Percentiles rank a stretch among this genome's conserved stretches.
Evolutionary conservation across 2,329 filamentous ascomycete genomes (phyloP).

Genomic region (Ramichloridium luteum): DNA sequence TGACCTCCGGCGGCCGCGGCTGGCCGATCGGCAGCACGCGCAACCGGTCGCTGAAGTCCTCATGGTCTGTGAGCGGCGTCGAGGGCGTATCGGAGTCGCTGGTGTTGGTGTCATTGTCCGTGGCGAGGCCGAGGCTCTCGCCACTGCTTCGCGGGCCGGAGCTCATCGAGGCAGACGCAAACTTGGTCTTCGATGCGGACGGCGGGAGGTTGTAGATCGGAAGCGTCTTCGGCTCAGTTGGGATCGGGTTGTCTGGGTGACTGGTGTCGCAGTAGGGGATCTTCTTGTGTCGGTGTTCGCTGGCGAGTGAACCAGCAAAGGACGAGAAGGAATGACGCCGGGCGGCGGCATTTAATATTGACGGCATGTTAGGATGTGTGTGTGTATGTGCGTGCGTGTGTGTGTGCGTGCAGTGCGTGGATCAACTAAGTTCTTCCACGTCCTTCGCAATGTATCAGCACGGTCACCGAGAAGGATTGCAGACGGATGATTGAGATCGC

Average conservation of each 20-base stretch:
- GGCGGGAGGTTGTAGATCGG: conserved; percentile 14
- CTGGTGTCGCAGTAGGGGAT: conserved; percentile 33
- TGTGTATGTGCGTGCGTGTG: too few relatives aligned
- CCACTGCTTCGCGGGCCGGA: conserved; percentile 19
- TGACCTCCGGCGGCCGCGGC: conserved; percentile 1
- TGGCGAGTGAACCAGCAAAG: conserved; percentile 12
- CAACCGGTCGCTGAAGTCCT: conserved; percentile 31
- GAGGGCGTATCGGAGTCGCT: conserved; percentile 20
- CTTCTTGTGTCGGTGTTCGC: conserved; percentile 22
- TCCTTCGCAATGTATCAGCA: too few relatives aligned
- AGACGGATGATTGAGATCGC: too few relatives aligned
- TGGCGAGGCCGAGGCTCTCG: conserved; percentile 15
- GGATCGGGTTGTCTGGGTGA: conserved; percentile 36
- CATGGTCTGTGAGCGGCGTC: conserved; percentile 32
- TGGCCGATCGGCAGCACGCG: conserved; percentile 24
- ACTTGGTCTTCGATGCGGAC: conserved; percentile 11
- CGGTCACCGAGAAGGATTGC: too few relatives aligned
- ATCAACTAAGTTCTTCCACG: too few relatives aligned
- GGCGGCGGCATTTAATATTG: conserved; percentile 8
- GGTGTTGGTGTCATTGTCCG: conserved; percentile 11
- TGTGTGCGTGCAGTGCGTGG: too few relatives aligned
- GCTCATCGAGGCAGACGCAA: conserved; percentile 19
- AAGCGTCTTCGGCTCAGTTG: conserved; percentile 28
- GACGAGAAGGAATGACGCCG: conserved; percentile 23
- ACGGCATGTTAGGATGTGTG: too few relatives aligned